A percentile compares a stretch with the other conserved stretches of the same genome.
These are phyloP conservation scores for Arachis monticola DNA, from an alignment of 331 rosid species.

Conservation along the genomic window DNA sequence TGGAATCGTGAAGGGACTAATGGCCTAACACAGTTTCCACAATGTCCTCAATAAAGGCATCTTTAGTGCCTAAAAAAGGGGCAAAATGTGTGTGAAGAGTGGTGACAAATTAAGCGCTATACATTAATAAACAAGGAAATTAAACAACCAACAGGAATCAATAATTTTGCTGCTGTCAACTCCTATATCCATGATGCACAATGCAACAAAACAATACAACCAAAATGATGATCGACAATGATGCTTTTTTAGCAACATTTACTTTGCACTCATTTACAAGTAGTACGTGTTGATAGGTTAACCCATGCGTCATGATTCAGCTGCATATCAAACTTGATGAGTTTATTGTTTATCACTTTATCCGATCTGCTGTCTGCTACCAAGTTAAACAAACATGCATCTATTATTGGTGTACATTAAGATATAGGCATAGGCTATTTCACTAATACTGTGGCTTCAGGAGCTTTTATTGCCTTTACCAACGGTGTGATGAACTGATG, in stretches of 20 bases:
- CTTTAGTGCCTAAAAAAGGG: conserved; percentile 22
- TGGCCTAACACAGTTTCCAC: conserved; percentile 19
- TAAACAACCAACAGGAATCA: conserved; percentile 21
- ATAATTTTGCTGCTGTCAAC: conserved; percentile 25
- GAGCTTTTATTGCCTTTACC: too few relatives aligned
- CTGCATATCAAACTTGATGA: background rate
- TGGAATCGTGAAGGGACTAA: conserved; percentile 8
- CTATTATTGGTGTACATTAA: background rate
- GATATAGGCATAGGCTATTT: background rate
- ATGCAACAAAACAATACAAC: background rate
- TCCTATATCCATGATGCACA: conserved; percentile 7
- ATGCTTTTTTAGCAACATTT: background rate
- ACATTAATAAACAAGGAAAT: background rate
- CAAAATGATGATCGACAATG: background rate
- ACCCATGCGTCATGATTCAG: background rate
- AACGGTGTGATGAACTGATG: too few relatives aligned
- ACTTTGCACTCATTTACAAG: too few relatives aligned
- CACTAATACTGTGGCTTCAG: too few relatives aligned
- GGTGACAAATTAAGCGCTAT: background rate
- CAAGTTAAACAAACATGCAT: conserved; percentile 3
- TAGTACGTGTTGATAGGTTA: too few relatives aligned
- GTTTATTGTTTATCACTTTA: background rate
- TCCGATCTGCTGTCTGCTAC: background rate
- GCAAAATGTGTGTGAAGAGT: background rate
- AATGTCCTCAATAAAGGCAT: conserved; percentile 26